Evolutionary conservation across 208 protist species (phyloP).

Genomic region (Strigomonas oncopelti): DNA sequence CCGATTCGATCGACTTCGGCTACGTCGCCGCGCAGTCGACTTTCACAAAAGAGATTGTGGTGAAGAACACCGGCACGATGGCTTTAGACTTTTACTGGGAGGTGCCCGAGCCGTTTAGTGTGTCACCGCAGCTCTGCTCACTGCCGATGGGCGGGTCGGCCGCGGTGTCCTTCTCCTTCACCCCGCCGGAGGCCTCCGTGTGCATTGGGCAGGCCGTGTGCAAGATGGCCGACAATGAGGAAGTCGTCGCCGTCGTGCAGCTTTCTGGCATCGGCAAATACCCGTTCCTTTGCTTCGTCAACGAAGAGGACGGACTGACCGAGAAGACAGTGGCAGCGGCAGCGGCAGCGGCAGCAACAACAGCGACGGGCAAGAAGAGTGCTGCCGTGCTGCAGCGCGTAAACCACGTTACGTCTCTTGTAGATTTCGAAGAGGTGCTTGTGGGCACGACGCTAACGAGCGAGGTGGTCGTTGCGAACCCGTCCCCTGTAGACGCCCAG

Average conservation of each 20-base stretch:
- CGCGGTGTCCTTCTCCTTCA: constrained; percentile 50
- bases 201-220: constrained; percentile 81
- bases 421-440: constrained; percentile 51
- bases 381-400: constrained; percentile 5
- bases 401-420: not conserved
- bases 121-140: constrained; percentile 47
- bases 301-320: constrained; percentile 12
- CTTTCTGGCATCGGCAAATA: constrained; percentile 92
- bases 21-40: constrained; percentile 73
- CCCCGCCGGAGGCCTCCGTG: constrained; percentile 70
- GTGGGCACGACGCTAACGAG: constrained; percentile 19
- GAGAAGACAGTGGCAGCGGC: not conserved
- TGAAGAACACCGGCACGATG: constrained; percentile 81
- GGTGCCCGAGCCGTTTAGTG: constrained; percentile 59
- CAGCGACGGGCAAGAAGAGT: not conserved
- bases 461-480: constrained; percentile 71
- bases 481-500: constrained; percentile 61
- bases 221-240: constrained; percentile 40
- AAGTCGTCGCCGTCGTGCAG: constrained; percentile 50
- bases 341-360: constrained; percentile 5
- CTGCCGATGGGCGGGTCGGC: constrained; percentile 50
- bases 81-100: constrained; percentile 81
- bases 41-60: constrained; percentile 38
- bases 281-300: constrained; percentile 57
- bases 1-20: constrained; percentile 82